Conservation (phyloP, 2,329 filamentous ascomycete genomes). For the Apiospora aurea region DNA sequence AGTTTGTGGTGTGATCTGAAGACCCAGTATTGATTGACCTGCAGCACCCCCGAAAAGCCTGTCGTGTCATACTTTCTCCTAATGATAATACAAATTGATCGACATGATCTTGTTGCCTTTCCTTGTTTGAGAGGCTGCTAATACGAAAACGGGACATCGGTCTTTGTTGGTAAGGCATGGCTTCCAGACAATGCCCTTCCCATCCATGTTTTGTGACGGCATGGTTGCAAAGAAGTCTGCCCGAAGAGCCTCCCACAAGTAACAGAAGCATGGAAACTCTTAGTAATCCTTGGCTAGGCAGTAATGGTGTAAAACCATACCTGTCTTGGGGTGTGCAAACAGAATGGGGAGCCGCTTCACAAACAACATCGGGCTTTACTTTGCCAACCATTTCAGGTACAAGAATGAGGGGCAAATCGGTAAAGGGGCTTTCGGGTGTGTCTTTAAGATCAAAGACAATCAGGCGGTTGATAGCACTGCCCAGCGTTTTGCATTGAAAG, state of each 20-base stretch:
- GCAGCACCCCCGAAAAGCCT: not conserved
- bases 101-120: not conserved
- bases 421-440: not conserved
- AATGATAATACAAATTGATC: not conserved
- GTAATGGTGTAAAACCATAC: not conserved
- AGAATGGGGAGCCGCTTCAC: not conserved
- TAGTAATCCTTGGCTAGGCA: not conserved
- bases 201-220: not conserved
- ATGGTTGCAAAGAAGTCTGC: not conserved
- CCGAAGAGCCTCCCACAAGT: not conserved
- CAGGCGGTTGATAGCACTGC: not conserved
- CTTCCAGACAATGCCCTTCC: not conserved
- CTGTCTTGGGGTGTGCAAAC: not conserved
- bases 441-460: conserved; percentile 4
- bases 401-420: not conserved
- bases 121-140: not conserved
- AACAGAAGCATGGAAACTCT: not conserved
- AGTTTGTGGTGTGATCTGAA: not conserved
- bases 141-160: not conserved
- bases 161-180: not conserved
- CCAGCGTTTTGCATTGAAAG: not conserved
- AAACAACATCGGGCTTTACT: not conserved
- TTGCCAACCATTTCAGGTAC: not conserved
- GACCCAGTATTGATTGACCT: not conserved
- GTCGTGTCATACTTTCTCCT: not conserved